Evolutionary conservation across 192 early-diverging fungal genomes (phyloP).

Genomic region (Backusella australiensis): DNA sequence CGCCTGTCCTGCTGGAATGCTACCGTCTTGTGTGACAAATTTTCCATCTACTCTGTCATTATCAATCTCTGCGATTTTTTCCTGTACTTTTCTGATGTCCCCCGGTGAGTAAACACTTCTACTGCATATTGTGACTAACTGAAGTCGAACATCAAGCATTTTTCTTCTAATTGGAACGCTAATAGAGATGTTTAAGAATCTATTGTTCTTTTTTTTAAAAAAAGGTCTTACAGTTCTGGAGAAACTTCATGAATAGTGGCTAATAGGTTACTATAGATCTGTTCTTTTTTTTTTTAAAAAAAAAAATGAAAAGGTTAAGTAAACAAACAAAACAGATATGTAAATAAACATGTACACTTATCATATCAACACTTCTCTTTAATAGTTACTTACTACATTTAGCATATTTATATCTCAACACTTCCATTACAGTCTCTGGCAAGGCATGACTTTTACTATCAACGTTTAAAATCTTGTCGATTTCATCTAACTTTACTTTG

Average conservation of each 20-base stretch:
- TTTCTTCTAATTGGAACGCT: conserved; percentile 66
- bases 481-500: conserved; percentile 50
- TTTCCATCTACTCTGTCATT: conserved; percentile 75
- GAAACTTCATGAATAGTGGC: conserved; percentile 61
- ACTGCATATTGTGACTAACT: conserved; percentile 46
- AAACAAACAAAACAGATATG: conserved; percentile 15
- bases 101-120: conserved; percentile 26
- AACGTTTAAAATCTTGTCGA: conserved; percentile 57
- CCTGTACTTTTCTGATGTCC: conserved; percentile 58
- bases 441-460: conserved; percentile 42
- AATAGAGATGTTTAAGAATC: neutral
- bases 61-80: conserved; percentile 79
- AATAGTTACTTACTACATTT: conserved; percentile 28
- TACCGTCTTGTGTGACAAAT: conserved; percentile 67
- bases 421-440: conserved; percentile 39
- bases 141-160: conserved; percentile 66
- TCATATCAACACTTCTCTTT: neutral
- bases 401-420: conserved; percentile 39
- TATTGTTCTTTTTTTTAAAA: neutral
- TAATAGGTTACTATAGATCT: conserved; percentile 46
- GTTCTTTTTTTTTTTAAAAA: conserved; percentile 31
- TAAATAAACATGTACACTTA: neutral
- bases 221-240: conserved; percentile 52
- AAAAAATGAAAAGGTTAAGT: neutral
- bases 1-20: conserved; percentile 77